A percentile compares a stretch with the other conserved stretches of the same genome.
These are phyloP conservation scores for Trametes cinnabarina DNA, from an alignment of 768 basidiomycete genomes.

Conservation along the genomic window DNA sequence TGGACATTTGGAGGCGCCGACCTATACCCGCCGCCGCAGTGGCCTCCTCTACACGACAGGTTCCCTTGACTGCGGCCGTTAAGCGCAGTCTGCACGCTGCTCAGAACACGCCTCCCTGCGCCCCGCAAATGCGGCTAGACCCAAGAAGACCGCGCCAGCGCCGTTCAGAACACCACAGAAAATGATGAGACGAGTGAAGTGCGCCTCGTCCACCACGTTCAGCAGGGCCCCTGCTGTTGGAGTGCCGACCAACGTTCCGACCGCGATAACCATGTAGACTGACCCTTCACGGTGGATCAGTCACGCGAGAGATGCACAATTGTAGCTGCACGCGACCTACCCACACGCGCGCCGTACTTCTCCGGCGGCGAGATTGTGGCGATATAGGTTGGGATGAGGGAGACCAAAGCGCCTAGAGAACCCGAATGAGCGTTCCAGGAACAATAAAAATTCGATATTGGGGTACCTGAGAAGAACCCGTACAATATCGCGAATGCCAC, in stretches of 20 bases:
- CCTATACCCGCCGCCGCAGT: too few relatives aligned
- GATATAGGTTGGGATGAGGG: slow-evolving; percentile 31
- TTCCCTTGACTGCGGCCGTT: background rate
- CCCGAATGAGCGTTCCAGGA: too few relatives aligned
- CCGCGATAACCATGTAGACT: slow-evolving; percentile 28
- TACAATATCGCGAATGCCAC: slow-evolving; percentile 31
- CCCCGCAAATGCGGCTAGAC: background rate
- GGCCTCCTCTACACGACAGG: background rate
- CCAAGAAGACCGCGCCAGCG: slow-evolving; percentile 13
- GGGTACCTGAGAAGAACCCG: slow-evolving; percentile 31
- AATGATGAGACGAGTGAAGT: slow-evolving; percentile 29
- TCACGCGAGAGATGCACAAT: background rate
- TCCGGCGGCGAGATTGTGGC: slow-evolving; percentile 30
- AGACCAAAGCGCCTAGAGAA: slow-evolving; percentile 27
- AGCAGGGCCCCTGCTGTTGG: slow-evolving; percentile 34
- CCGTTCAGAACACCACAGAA: slow-evolving; percentile 29
- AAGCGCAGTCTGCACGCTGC: background rate
- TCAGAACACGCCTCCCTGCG: background rate
- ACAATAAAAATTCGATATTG: too few relatives aligned
- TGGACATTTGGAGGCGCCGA: too few relatives aligned
- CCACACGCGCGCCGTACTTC: slow-evolving; percentile 32
- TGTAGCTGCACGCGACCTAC: slow-evolving; percentile 12
- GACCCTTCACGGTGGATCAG: slow-evolving; percentile 19
- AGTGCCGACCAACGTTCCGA: slow-evolving; percentile 32
- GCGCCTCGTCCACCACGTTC: slow-evolving; percentile 18